Evolutionary conservation across 306 rosid genomes (phyloP).

Genomic region (Malus sylvestris): DNA sequence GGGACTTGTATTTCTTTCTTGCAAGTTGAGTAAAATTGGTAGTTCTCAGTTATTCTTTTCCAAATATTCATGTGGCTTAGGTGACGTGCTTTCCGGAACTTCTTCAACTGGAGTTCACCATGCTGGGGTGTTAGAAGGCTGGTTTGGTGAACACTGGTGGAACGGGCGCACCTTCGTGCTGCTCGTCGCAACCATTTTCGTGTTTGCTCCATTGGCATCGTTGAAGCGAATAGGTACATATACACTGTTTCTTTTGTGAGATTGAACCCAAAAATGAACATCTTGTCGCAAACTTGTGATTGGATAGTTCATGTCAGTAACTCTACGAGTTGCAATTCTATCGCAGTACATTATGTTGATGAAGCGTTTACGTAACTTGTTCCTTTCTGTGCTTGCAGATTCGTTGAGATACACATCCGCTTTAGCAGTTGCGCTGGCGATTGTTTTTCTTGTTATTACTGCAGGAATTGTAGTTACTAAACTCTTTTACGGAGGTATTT

Average conservation of each 20-base stretch:
- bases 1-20: not conserved
- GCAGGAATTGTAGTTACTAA: conserved; percentile 54
- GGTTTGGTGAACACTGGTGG: conserved; percentile 70
- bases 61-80: conserved; percentile 8
- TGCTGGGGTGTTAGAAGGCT: conserved; percentile 61
- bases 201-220: conserved; percentile 56
- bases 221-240: conserved; percentile 52
- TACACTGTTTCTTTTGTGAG: not conserved
- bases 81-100: conserved; percentile 71
- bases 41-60: not conserved
- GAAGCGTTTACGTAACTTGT: not conserved
- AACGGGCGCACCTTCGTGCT: conserved; percentile 49
- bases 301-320: not conserved
- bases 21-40: not conserved
- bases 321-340: not conserved
- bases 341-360: not conserved
- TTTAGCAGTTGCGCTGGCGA: conserved; percentile 58
- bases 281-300: not conserved
- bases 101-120: conserved; percentile 54
- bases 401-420: conserved; percentile 54
- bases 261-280: not conserved
- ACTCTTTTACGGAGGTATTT: conserved; percentile 39
- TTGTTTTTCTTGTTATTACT: conserved; percentile 53
- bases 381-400: conserved; percentile 42
- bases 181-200: conserved; percentile 38